Base-by-base conservation (phyloP, 192 early-diverging fungal species). In the Coemansia sp. region DNA sequence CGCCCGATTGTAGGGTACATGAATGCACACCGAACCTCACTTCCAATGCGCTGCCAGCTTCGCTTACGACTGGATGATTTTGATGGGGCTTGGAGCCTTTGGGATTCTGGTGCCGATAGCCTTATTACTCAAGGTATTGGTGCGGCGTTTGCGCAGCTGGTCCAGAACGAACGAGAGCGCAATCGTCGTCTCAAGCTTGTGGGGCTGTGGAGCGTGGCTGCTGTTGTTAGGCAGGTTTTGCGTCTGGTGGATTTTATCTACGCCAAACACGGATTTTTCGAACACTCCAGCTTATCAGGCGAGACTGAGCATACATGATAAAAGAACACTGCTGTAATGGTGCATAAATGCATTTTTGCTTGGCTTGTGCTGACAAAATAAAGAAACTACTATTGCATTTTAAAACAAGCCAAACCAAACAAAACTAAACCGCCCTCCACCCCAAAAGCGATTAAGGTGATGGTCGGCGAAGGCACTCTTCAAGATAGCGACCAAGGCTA, bases 1-100 rank as follows among this genome's bases (percentile, higher is more conserved):
- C 87, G 97, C 5, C 95, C 97, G 1, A 85, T 97, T 42, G 94
- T 97, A 0, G 97, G 88, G 15, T 99, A 91, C 65, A 92, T 99
- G 87, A 97, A 97, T 71, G 87, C 92, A 3, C 91, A 95, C 66
- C 87, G 90, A n/a, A 94, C 90, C 20, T 86, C 89, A 39, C 90
- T 94, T 26, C 87, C 92, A 3, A 87, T 99, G 71, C 86, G 87
- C 29, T 92, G 92, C 72, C 88, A 88, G 35, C 85, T 93, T 15
- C 87, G 88, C 39, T 85, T 94, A 78, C 85, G 89, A 53, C 51
- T 90, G 30, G 91, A 84, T 40, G 91, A 95, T 63, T 96, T 95
- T 78, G 89, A 95, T 70, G 96, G 96, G 23, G 86, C 94, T 0
- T 99, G 96, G 96, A 91, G 90, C 12, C 82, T 93, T 18, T 94